A percentile compares a stretch with the other conserved stretches of the same genome.
Conservation (phyloP, 306 rosid species). For the Abrus precatorius region DNA sequence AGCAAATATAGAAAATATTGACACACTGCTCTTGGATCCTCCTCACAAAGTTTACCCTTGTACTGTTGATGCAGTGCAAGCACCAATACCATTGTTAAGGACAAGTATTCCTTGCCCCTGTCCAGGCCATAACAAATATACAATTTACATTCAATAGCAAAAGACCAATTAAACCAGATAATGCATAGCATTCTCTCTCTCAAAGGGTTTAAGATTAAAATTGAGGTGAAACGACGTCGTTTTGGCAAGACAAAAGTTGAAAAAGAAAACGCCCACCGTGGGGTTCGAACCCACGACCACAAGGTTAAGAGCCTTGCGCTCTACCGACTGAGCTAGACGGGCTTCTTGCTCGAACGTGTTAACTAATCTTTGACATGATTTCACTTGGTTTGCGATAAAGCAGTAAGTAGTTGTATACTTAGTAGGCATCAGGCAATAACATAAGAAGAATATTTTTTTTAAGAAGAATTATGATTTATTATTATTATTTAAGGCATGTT, state of each 20-base stretch:
- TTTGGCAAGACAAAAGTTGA: no score
- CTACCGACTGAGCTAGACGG: neutral
- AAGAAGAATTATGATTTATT: no score
- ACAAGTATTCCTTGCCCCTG: neutral
- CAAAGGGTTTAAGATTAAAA: no score
- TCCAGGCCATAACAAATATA: neutral
- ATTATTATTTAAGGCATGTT: no score
- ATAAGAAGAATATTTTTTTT: no score
- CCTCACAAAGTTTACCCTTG: neutral
- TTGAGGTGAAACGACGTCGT: no score
- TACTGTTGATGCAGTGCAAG: neutral
- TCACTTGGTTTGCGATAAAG: no score
- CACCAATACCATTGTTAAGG: neutral
- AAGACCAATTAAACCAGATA: neutral
- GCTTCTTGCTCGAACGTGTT: neutral
- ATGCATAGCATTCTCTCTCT: no score
- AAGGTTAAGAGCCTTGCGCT: constrained; percentile 1
- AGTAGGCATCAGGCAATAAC: no score
- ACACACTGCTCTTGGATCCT: neutral
- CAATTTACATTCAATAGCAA: neutral
- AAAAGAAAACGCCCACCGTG: constrained; percentile 1
- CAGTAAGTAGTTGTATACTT: no score
- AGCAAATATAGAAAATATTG: neutral
- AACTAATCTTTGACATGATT: no score
- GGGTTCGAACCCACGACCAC: constrained; percentile 2